A percentile compares a stretch with the other conserved stretches of the same genome.
These are phyloP conservation scores for Usnea hakonensis DNA, from an alignment of 495 filamentous ascomycete species.

Conservation along the genomic window DNA sequence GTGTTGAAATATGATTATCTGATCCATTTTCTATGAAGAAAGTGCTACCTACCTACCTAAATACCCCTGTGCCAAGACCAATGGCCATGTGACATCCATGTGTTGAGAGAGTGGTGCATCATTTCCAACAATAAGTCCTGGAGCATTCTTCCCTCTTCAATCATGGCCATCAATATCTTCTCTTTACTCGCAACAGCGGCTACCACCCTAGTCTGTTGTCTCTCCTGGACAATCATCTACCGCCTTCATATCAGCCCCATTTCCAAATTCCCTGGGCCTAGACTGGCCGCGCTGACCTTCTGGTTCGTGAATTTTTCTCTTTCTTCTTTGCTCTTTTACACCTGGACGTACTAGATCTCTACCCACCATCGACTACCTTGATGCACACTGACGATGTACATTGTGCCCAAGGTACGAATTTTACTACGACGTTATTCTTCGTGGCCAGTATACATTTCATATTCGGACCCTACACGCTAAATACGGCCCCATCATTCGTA, in stretches of 20 bases:
- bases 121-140: too few relatives aligned
- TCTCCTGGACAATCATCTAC: too few relatives aligned
- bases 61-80: too few relatives aligned
- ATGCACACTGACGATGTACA: neutral
- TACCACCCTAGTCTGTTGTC: too few relatives aligned
- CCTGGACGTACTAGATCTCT: neutral
- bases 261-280: neutral
- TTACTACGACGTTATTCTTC: constrained; percentile 39
- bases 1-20: too few relatives aligned
- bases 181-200: too few relatives aligned
- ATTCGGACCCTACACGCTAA: constrained; percentile 40
- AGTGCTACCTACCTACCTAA: too few relatives aligned
- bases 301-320: neutral
- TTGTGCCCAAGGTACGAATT: constrained; percentile 30
- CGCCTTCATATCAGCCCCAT: neutral
- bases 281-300: neutral
- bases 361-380: neutral
- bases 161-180: too few relatives aligned
- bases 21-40: too few relatives aligned
- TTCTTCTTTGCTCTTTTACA: neutral
- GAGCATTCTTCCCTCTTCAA: too few relatives aligned
- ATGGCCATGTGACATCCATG: too few relatives aligned
- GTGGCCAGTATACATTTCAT: constrained; percentile 35
- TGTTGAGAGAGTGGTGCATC: too few relatives aligned
- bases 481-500: constrained; percentile 53